Percentiles rank a stretch among this genome's conserved stretches.
Evolutionary conservation across 495 filamentous ascomycete species (phyloP).

Genomic region (Glutinoglossum americanum): DNA sequence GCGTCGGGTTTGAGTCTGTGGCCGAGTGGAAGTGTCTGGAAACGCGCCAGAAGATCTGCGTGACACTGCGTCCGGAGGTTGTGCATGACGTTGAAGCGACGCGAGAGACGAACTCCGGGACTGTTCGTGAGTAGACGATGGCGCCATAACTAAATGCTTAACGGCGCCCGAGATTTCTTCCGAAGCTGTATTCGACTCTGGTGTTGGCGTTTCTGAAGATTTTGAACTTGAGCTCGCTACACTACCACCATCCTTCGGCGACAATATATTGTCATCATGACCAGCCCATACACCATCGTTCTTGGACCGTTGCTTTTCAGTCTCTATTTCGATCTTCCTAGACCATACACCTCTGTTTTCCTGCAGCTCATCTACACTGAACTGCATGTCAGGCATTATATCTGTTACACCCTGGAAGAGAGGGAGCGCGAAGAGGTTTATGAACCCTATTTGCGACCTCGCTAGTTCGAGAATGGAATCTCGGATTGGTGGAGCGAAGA

Average conservation of each 20-base stretch:
- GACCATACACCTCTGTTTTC: constrained; percentile 57
- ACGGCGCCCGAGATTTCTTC: not conserved
- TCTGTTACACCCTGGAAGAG: constrained; percentile 73
- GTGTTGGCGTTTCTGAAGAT: not conserved
- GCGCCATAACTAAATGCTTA: not conserved
- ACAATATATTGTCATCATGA: constrained; percentile 16
- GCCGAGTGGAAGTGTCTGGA: not conserved
- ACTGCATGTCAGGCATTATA: constrained; percentile 61
- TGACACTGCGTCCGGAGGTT: not conserved
- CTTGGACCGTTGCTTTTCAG: constrained; percentile 13
- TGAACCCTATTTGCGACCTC: constrained; percentile 78
- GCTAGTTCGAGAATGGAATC: constrained; percentile 66
- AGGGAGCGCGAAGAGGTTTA: constrained; percentile 83
- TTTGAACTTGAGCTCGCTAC: not conserved
- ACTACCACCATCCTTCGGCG: constrained; percentile 13
- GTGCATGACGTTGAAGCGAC: not conserved
- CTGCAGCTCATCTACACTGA: constrained; percentile 59
- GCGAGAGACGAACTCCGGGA: not conserved
- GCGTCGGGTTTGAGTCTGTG: constrained; percentile 2
- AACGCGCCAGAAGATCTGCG: not conserved
- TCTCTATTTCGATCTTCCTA: constrained; percentile 34
- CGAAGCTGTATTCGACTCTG: not conserved
- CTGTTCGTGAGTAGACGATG: not conserved
- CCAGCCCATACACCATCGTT: not conserved
- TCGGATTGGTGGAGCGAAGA: constrained; percentile 64